These are phyloP conservation scores for Opeltia flavorubescens DNA, from an alignment of 495 filamentous ascomycete species.

Conservation along the genomic window DNA sequence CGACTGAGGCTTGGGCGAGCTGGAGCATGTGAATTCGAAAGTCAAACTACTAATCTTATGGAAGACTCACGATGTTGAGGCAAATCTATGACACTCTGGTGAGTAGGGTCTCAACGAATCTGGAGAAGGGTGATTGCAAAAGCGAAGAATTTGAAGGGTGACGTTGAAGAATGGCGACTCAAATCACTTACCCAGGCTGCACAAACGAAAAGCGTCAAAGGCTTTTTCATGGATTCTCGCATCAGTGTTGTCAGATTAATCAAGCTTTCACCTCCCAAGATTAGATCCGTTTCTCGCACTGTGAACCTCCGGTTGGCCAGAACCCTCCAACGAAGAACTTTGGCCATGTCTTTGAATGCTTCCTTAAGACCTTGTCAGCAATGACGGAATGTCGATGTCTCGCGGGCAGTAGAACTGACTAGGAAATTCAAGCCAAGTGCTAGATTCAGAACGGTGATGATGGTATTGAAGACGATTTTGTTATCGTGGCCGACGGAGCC, in stretches of 20 bases:
- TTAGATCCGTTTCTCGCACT: conserved; percentile 12
- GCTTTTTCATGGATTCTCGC: conserved; percentile 7
- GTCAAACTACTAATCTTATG: too few relatives aligned
- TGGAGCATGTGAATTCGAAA: background rate
- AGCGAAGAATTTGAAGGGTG: background rate
- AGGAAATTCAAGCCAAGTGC: conserved; percentile 15
- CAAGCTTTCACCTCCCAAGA: conserved; percentile 11
- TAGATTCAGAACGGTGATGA: conserved; percentile 13
- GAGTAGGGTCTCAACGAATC: background rate
- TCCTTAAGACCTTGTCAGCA: conserved; percentile 1
- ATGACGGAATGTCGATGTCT: background rate
- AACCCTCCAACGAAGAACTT: conserved; percentile 12
- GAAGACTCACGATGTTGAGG: conserved; percentile 8
- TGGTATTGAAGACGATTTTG: conserved; percentile 12
- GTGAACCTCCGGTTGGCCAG: conserved; percentile 6
- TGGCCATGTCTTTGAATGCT: conserved; percentile 16
- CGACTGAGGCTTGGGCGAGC: conserved; percentile 12
- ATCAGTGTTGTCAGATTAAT: conserved; percentile 5
- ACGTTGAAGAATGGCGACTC: background rate
- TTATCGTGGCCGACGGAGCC: conserved; percentile 2
- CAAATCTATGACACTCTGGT: conserved; percentile 3
- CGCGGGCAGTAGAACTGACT: background rate
- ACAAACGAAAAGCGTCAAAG: conserved; percentile 2
- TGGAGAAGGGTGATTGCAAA: background rate
- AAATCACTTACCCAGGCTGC: conserved; percentile 6